Base-by-base conservation (phyloP, 75 land plant genomes). In the Pinus taeda region DNA sequence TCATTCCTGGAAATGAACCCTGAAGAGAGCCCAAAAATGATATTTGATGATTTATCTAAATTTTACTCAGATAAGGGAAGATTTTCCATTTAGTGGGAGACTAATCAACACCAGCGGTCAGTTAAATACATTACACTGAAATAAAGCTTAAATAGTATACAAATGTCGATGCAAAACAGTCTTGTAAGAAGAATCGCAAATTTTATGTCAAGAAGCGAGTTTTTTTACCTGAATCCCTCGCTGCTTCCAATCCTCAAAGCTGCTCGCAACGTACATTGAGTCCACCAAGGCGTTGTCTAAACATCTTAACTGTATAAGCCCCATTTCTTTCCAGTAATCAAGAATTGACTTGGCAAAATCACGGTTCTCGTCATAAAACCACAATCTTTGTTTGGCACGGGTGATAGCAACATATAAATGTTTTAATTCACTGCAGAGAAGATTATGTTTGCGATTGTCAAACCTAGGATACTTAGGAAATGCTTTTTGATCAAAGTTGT, bases 351-450 rank as follows among this genome's bases (percentile, higher is more conserved):
- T 74, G 33, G 81, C 85, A 36, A 72, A 20, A 26, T 79, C 83
- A 42, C 4, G 58, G 37, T 77, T 88, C 57, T 92, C 94, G 76
- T 83, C 89, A 22, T 89, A 93, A 33, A 93, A 84, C 90, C 90
- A 93, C 26, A 93, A 75, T 57, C 95, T 75, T 80, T 90, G 93
- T 58, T 85, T 81, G 53, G 95, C 81, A 45, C 95, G 86, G 20
- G 95, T 93, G 1, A 93, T 75, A 22, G 87, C 95, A 26, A 93
- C 93, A 77, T 93, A 90, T 55, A 93, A 75, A 63, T 90, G 93
- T 80, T 93, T 93, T 36, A 88, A 74, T 63, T 93, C 95, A 18
- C 85, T 88, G 75, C 93, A 93, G 57, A 93, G 71, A 15, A 88
- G 22, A 64, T 78, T 84, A 78, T 93, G 93, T 60, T 75, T 83